A percentile compares a stretch with the other conserved stretches of the same genome.
Conservation (phyloP, 1,139 yeast species). For the Nakaseomyces sp. region DNA sequence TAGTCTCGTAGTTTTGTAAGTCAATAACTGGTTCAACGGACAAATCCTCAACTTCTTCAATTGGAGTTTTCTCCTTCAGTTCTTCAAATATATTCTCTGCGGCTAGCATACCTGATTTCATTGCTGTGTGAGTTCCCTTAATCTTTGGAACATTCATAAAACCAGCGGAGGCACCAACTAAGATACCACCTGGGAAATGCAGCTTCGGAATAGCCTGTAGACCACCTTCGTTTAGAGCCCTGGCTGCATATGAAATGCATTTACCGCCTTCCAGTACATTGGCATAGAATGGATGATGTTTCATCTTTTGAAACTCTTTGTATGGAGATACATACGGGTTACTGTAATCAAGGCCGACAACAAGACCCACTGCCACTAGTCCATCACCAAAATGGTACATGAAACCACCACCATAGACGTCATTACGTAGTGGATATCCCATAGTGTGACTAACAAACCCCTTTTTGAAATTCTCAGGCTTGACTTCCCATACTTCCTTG, state of each 20-base stretch:
- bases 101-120: conserved; percentile 89
- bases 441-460: conserved; percentile 83
- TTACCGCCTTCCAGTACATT: conserved; percentile 75
- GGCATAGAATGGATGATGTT: conserved; percentile 80
- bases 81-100: conserved; percentile 73
- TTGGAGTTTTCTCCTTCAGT: conserved; percentile 39
- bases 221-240: conserved; percentile 96
- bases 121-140: conserved; percentile 97
- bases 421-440: conserved; percentile 75
- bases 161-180: conserved; percentile 94
- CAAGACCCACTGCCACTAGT: conserved; percentile 80
- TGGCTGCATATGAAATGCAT: conserved; percentile 88
- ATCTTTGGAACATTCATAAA: conserved; percentile 94
- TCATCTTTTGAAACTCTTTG: conserved; percentile 91
- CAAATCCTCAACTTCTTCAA: conserved; percentile 25
- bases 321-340: conserved; percentile 94
- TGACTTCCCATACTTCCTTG: conserved; percentile 97
- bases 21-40: conserved; percentile 34
- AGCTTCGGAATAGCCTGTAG: conserved; percentile 82
- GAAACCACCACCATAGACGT: conserved; percentile 92
- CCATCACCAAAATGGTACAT: conserved; percentile 95
- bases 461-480: conserved; percentile 65
- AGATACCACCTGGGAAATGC: conserved; percentile 88
- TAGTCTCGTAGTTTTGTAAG: conserved; percentile 50
- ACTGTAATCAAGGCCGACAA: conserved; percentile 82